Evolutionary conservation across 164 flowering plant genomes (phyloP), one percentile per base, ranked within the genome.

Genomic region (Umbilicus rupestris): DNA sequence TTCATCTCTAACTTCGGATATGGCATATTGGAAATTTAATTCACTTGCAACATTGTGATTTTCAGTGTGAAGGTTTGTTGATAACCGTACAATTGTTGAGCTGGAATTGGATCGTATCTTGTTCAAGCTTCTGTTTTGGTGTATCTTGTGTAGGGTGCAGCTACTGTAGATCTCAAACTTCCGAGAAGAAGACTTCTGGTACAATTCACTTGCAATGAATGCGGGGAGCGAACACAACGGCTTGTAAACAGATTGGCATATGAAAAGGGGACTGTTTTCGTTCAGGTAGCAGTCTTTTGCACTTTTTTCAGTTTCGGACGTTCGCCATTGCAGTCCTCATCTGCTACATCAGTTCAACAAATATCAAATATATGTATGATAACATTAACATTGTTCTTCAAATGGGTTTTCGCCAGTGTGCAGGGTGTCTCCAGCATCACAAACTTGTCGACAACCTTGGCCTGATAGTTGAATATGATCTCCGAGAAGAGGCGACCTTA

Each of bases 371-470:
- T 35, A 35, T 35, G n/a, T n/a, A n/a, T n/a, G n/a, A 33, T 3
- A 1, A 6, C 28, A 26, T 16, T 24, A 44, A 39, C 15, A 19
- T 60, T n/a, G 5, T 1, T 60, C 39, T 28, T 11, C 0, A 28
- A 55, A 64, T 64, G 75, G 14, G 31, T 9, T 66, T n/a, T n/a
- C 63, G 31, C 69, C 80, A 89, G 96, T 94, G 96, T 76, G 83
- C 96, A 80, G 99, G 96, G 42, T 95, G 97, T 78, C 82, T 78
- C 44, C 82, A 73, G 77, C 85, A 90, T 80, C 97, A 95, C 86
- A 87, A 85, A 73, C 78, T 95, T 69, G 89, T 86, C 39, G 99
- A 95, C 78, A 95, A 95, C 75, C 92, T 92, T 46, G 86, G 88
- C 39, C 91, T 92, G 66, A 82, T 90, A 49, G 84, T 87, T 62